Evolutionary conservation across 768 basidiomycete genomes (phyloP).

Genomic region (Leccinum disarticulatum): DNA sequence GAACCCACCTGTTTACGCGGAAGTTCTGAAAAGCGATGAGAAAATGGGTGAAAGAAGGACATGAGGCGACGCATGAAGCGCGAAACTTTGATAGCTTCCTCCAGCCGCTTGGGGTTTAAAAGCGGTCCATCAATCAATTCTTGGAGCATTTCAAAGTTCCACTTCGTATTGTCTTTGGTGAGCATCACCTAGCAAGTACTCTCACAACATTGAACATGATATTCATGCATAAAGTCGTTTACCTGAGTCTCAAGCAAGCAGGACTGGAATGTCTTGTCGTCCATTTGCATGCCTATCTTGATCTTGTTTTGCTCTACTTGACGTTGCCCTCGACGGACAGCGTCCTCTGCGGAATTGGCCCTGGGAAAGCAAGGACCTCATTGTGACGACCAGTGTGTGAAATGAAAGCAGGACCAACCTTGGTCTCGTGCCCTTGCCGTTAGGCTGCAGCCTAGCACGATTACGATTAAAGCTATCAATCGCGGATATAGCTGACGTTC

Average conservation of each 20-base stretch:
- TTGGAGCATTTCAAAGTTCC: conserved; percentile 88
- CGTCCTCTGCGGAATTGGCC: conserved; percentile 83
- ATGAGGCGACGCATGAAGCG: conserved; percentile 90
- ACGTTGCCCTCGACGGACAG: conserved; percentile 81
- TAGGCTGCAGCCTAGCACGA: conserved; percentile 64
- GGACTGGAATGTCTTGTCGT: conserved; percentile 88
- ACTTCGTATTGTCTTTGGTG: conserved; percentile 85
- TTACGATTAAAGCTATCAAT: conserved; percentile 97
- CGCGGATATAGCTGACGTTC: conserved; percentile 78
- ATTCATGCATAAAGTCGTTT: conserved; percentile 10
- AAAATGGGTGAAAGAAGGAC: conserved; percentile 91
- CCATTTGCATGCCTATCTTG: conserved; percentile 91
- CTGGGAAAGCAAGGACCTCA: conserved; percentile 32
- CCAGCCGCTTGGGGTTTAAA: conserved; percentile 86
- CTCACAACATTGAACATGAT: not conserved
- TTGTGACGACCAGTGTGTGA: not conserved
- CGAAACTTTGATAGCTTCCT: conserved; percentile 90
- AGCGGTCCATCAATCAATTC: conserved; percentile 92
- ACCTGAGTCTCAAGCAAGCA: conserved; percentile 87
- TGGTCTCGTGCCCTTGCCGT: conserved; percentile 57
- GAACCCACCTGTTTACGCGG: conserved; percentile 57
- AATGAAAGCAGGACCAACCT: conserved; percentile 44
- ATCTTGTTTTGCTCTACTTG: conserved; percentile 90
- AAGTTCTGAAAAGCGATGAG: conserved; percentile 83
- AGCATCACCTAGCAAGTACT: conserved; percentile 65